Evolutionary conservation across 805 yeast species (phyloP), one percentile per base, ranked within the genome.

Genomic region (Lachancea lanzarotensis): DNA sequence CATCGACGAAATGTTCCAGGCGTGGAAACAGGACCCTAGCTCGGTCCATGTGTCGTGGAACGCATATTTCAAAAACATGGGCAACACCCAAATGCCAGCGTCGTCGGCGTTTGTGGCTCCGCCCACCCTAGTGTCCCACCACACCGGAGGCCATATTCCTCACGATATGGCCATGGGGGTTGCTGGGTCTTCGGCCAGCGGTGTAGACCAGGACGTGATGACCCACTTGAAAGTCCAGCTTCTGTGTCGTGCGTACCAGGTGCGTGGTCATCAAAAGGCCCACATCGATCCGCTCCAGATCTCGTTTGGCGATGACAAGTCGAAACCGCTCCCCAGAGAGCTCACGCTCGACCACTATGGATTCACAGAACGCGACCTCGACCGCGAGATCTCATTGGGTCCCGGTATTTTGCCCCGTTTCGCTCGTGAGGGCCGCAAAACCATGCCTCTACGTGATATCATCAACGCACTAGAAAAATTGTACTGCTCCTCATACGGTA

Each of bases 381-480:
- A 83, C 58, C 83, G 77, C 62, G 82, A 80, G 62, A 84, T 91
- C 70, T 82, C 89, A 46, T 76, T 93, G 53, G 99, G 99, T 46
- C 98, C 98, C 35, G 99, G 99, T 68, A 91, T 93, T 57, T 72
- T 93, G 62, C 97, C 97, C 43, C 79, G 95, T 66, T 93, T 89
- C 63, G 87, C 88, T 45, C 76, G 71, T 47, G 70, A 73, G 29
- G 80, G 78, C 53, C 75, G 73, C 56, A 66, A 69, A 27, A 70
- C 82, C 52, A 68, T 88, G 79, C 78, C 84, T 43, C 74, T 93
- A 56, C 78, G 78, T 55, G 96, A 91, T 60, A 77, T 93, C 55
- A 76, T 93, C 53, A 76, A 70, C 42, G 70, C 78, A 50, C 83
- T 95, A 68, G 96, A 93, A 71, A 73, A 73, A 55, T 76, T 86